A percentile compares a stretch with the other conserved stretches of the same genome.
These are phyloP conservation scores for Penicillium parvum DNA, from an alignment of 495 filamentous ascomycete species.

Conservation along the genomic window DNA sequence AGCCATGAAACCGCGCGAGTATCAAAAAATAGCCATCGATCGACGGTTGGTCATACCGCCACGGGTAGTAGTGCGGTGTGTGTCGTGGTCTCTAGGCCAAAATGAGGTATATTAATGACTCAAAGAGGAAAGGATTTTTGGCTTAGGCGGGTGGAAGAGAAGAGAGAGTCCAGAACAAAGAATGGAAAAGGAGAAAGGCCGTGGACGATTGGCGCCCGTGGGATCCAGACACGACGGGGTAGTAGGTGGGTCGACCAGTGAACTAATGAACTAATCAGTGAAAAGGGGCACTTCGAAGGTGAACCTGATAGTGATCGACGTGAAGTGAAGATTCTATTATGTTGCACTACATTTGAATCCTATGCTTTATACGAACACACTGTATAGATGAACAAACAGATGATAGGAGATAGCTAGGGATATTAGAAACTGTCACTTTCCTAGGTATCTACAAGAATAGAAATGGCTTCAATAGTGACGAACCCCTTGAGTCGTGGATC, in stretches of 20 bases:
- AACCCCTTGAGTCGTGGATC: conserved; percentile 28
- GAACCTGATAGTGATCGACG: too few species aligned
- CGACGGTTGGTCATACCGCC: conserved; percentile 25
- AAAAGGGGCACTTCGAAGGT: too few species aligned
- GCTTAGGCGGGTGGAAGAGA: conserved; percentile 7
- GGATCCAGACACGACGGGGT: conserved; percentile 2
- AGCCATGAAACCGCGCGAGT: conserved; percentile 24
- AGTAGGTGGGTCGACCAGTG: too few species aligned
- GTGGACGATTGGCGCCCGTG: too few species aligned
- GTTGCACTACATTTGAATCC: too few species aligned
- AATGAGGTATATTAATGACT: conserved; percentile 11
- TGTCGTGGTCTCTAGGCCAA: too few species aligned
- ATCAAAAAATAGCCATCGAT: conserved; percentile 31
- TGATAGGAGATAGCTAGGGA: conserved; percentile 8
- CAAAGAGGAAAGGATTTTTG: conserved; percentile 22
- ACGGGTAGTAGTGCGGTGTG: conserved; percentile 18
- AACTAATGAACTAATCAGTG: too few species aligned
- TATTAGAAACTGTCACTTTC: too few species aligned
- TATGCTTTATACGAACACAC: too few species aligned
- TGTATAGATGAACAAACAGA: neutral
- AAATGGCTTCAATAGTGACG: conserved; percentile 21
- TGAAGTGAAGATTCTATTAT: too few species aligned
- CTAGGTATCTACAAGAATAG: too few species aligned
- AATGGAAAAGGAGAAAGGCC: conserved; percentile 17
- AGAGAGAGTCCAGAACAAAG: conserved; percentile 3